A percentile compares a stretch with the other conserved stretches of the same genome.
Conservation (phyloP, 2,329 filamentous ascomycete genomes). For the Mycocentrospora acerina region DNA sequence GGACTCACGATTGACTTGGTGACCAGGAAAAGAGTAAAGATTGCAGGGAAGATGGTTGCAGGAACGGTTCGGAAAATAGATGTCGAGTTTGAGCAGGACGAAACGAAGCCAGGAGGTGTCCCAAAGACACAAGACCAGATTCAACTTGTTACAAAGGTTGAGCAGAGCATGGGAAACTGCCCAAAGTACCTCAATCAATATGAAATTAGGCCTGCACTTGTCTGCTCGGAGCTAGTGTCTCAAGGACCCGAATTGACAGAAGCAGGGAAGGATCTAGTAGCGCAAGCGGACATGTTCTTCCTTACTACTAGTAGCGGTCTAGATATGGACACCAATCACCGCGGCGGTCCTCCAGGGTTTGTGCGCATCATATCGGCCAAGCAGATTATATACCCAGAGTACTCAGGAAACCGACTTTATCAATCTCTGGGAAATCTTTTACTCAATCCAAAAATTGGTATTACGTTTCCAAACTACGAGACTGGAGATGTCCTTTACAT, state of each 20-base stretch:
- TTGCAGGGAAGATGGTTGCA: constrained; percentile 69
- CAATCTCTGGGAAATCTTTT: constrained; percentile 79
- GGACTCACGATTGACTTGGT: constrained; percentile 66
- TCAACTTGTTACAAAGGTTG: constrained; percentile 67
- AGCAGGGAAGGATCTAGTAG: constrained; percentile 61
- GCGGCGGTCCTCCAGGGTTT: constrained; percentile 75
- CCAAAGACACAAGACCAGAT: constrained; percentile 40
- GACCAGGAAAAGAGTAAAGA: constrained; percentile 70
- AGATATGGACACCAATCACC: constrained; percentile 82
- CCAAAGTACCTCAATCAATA: constrained; percentile 86
- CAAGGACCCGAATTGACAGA: constrained; percentile 51
- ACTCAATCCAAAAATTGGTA: constrained; percentile 65
- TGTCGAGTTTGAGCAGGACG: constrained; percentile 26
- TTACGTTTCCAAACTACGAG: constrained; percentile 73
- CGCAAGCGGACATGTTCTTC: constrained; percentile 74
- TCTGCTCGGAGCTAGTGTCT: constrained; percentile 56
- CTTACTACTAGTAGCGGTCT: constrained; percentile 64
- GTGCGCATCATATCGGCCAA: constrained; percentile 65
- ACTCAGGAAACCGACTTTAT: constrained; percentile 80
- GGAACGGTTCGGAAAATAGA: constrained; percentile 54
- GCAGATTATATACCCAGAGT: constrained; percentile 76
- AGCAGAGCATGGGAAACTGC: constrained; percentile 76
- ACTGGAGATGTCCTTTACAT: constrained; percentile 73
- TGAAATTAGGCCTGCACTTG: constrained; percentile 57
- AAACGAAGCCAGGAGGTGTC: constrained; percentile 19